These are phyloP conservation scores for Ascochyta viciae-villosae DNA, from an alignment of 2,329 filamentous ascomycete species.

Conservation along the genomic window DNA sequence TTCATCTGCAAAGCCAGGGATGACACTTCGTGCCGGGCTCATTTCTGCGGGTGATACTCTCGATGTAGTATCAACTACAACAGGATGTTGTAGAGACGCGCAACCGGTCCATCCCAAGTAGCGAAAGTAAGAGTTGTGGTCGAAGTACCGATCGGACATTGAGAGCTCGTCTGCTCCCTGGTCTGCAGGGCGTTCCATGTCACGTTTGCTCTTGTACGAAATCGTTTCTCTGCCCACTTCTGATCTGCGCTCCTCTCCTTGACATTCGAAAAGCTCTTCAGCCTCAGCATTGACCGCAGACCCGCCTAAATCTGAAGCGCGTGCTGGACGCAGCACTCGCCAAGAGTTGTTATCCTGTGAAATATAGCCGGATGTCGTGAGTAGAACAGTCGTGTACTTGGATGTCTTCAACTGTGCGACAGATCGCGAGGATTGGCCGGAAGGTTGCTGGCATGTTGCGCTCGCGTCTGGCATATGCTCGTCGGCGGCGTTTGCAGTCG, in stretches of 20 bases:
- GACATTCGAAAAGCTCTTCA: not conserved
- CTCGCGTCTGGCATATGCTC: not conserved
- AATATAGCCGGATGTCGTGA: not conserved
- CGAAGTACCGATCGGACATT: not conserved
- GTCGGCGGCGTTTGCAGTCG: not conserved
- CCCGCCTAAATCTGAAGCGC: not conserved
- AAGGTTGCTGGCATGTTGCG: not conserved
- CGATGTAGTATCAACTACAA: not conserved
- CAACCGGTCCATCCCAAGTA: not conserved
- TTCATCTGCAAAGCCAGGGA: not conserved
- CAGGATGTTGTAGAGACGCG: not conserved
- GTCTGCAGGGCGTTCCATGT: not conserved
- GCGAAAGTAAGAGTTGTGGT: not conserved
- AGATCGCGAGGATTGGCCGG: not conserved
- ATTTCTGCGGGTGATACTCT: not conserved
- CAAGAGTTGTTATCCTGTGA: not conserved
- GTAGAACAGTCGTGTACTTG: not conserved
- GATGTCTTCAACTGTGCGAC: not conserved
- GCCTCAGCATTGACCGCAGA: not conserved
- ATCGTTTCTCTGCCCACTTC: not conserved
- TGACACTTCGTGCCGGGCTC: not conserved
- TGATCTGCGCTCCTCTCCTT: not conserved
- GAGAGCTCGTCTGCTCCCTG: not conserved
- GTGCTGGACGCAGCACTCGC: not conserved
- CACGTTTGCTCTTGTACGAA: not conserved